Evolutionary conservation across 2,329 filamentous ascomycete genomes (phyloP), one percentile per base, ranked within the genome.

Genomic region (Xylariales sp.): DNA sequence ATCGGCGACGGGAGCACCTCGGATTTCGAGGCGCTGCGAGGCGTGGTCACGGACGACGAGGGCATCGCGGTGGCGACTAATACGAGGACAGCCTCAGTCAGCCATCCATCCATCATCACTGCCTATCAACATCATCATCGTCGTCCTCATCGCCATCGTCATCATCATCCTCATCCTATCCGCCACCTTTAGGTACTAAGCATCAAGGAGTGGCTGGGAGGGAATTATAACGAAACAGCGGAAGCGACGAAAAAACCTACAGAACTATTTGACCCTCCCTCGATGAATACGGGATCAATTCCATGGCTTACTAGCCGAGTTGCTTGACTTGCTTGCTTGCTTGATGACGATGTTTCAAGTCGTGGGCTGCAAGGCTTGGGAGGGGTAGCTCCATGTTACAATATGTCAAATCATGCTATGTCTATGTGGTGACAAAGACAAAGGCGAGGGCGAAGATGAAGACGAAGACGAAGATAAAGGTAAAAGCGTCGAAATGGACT

Each of bases 21-120:
- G 91, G 59, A 97, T 91, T 73, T 93, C 93, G 71, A 99, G 89
- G 74, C 94, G 92, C 71, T 91, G 91, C 6, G 94, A 97, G 36
- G 89, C 86, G 54, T 90, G 92, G 81, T 99, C 95, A 76, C 93
- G 94, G 45, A 98, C 90, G 52, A 99, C 96, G 65, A 99, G 90
- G 28, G 94, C 91, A 81, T 97, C 93, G 77, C 93, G 92, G 79
- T 97, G 94, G 69, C 95, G 96, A 60, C 96, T 98, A 56, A 16
- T 56, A 48, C 23, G 36, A 18, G 56, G 43, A 12, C 12, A 43
- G 39, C 41, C 16, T 23, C 30, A 41, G 61, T 68, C 49, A 67
- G 59, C 45, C 59, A 55, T 61, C 8, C 34, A 46, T 52, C 46
- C 46, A 49, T 49, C 53, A 41, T 14, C 9, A 41, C 39, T n/a